phyloP scores from a whole-genome alignment of 768 basidiomycete genomes.

The Russula virescens region DNA sequence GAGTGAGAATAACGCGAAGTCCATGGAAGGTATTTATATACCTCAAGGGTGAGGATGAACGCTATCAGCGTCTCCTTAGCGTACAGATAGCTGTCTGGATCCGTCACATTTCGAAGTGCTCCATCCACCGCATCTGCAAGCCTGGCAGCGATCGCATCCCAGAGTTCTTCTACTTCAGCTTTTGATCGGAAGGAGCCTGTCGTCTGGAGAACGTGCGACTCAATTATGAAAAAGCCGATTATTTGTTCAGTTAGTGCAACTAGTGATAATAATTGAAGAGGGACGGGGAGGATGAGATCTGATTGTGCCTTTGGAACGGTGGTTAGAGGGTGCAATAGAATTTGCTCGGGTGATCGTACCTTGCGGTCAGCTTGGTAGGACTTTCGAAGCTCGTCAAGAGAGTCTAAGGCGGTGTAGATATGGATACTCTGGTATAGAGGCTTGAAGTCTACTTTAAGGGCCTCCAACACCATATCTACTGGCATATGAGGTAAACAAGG shows the following conservation, averaged over 20 bases:
- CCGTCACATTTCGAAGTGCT: conserved; percentile 66
- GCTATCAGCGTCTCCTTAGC: conserved; percentile 80
- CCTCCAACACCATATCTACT: conserved; percentile 82
- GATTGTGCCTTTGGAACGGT: conserved; percentile 76
- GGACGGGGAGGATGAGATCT: conserved; percentile 81
- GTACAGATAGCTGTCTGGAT: conserved; percentile 73
- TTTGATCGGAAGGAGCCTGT: conserved; percentile 87
- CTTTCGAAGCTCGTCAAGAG: conserved; percentile 81
- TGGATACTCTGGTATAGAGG: conserved; percentile 96
- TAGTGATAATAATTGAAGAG: conserved; percentile 60
- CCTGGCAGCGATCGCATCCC: conserved; percentile 78
- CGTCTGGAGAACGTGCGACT: conserved; percentile 84
- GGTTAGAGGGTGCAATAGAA: neutral
- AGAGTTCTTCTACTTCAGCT: conserved; percentile 89
- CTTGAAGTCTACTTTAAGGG: conserved; percentile 85
- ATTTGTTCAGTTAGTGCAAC: conserved; percentile 85
- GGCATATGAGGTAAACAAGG: conserved; percentile 17
- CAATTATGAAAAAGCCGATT: conserved; percentile 96
- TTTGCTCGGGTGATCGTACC: conserved; percentile 36
- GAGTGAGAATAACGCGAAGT: neutral
- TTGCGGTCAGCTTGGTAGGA: conserved; percentile 98
- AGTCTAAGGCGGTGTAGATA: conserved; percentile 88
- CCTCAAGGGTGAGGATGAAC: conserved; percentile 92
- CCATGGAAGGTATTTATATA: conserved; percentile 30
- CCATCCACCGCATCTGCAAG: conserved; percentile 67